Base-by-base conservation (phyloP, 805 yeast genomes). In the Candida ulmi region DNA sequence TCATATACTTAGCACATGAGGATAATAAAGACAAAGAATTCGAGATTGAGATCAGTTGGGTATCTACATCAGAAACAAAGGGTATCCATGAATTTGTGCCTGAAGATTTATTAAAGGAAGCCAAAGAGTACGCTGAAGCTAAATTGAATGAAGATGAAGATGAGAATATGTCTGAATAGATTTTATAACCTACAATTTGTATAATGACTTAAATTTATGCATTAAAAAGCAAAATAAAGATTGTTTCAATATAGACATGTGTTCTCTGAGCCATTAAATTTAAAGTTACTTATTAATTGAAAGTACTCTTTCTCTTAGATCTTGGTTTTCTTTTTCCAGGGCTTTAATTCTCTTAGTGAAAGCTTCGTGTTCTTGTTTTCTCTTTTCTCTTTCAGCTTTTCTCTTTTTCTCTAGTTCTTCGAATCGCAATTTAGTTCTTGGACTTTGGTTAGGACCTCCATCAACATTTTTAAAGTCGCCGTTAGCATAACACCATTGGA, bases 1-100 rank as follows among this genome's bases (percentile, higher is more conserved):
- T 93, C 58, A 84, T 93, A 55, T 84, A 88, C 57, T 70, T 83
- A 47, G 97, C 98, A 2, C 99, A 95, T 58, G 99, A 93, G 66
- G 99, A 93, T 58, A 88, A 88, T 64, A 93, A 91, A 63, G 99
- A 93, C 61, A 93, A 91, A 64, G 98, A 90, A 44, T 93, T 88
- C 59, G 99, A 93, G 65, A 72, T 93, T 48, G 99, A 93, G 58
- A 73, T 93, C 55, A 77, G 93, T 50, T 93, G 99, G 99, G 79
- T 80, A 39, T 79, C 91, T 28, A 57, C 60, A 28, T 73, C 76
- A 23, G 91, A 83, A 55, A 91, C 97, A 7, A 74, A 73, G 5
- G 95, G 96, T 15, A 60, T 69, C 43, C 98, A 93, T 61, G 76
- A 79, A 58, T 74, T 77, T 50, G 86, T 93, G 32, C 95, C 96